Base-by-base conservation (phyloP, 495 filamentous ascomycete genomes). In the Aspergillus steynii region DNA sequence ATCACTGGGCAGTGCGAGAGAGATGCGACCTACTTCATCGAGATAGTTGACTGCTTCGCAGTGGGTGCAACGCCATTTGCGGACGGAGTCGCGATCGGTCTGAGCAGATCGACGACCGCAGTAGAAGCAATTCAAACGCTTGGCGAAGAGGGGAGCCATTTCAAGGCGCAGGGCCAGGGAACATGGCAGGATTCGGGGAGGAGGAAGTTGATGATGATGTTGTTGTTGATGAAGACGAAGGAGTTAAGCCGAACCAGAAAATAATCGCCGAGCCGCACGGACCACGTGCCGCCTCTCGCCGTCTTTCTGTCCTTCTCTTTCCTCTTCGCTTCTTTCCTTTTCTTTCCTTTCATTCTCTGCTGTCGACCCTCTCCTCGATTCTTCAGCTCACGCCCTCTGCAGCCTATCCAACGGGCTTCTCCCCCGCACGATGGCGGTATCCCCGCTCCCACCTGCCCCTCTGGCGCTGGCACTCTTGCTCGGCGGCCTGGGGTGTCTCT, bases 1-100 rank as follows among this genome's bases (percentile, higher is more conserved):
- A 55, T 1, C 15, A 1, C 15, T 9, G 45, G 15, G 31, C 61
- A 48, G 52, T 68, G 53, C 50, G 56, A 34, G 71, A 37, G 31
- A 53, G n/a, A 42, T 25, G 54, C 57, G 53, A 71, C 72, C 37
- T 64, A 83, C 82, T 73, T 84, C 72, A 68, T 97, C 93, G 8
- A 96, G 76, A 74, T 88, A 90, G 74, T 96, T 97, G 59, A 88
- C 84, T 26, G 91, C 88, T 61, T 92, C 90, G 76, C 92, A 96
- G 57, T 84, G 76, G 10, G 80, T 68, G 67, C 92, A 96, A 20
- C 84, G 78, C 75, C 90, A 95, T 68, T 85, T 80, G 59, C 76
- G 81, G 28, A 85, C 67, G 32, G 71, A 67, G 53, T 81, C 80
- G 63, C 81, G 78, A 55, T 81, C 80, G 56, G 74, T 73, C 47